Evolutionary conservation across 495 filamentous ascomycete genomes (phyloP).

Genomic region (Talaromyces ruber): DNA sequence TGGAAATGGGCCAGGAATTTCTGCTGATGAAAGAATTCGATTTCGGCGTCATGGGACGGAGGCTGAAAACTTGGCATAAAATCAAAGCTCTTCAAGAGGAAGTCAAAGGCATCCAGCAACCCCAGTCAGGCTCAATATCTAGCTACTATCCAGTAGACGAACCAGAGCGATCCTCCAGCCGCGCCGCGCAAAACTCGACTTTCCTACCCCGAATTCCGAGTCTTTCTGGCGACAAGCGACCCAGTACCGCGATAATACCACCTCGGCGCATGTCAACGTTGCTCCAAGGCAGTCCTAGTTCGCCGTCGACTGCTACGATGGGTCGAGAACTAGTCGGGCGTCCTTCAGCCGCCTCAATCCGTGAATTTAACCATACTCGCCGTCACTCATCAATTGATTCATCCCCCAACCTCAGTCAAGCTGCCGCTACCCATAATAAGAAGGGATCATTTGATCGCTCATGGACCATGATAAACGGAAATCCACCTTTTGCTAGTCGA

Average conservation of each 20-base stretch:
- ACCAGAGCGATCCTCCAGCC: conserved; percentile 28
- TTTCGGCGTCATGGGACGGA: conserved; percentile 78
- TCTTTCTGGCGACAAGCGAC: conserved; percentile 33
- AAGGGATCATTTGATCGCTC: conserved; percentile 81
- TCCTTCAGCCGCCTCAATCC: conserved; percentile 76
- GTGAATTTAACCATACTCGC: conserved; percentile 76
- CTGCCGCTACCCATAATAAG: conserved; percentile 53
- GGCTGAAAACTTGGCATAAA: conserved; percentile 92
- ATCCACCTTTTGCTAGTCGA: conserved; percentile 18
- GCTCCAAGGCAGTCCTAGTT: conserved; percentile 7
- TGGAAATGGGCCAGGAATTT: conserved; percentile 91
- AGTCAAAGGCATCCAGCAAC: conserved; percentile 38
- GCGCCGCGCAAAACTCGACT: conserved; percentile 29
- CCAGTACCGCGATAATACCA: neutral
- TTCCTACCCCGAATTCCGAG: conserved; percentile 55
- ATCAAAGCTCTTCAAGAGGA: conserved; percentile 85
- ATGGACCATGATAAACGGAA: conserved; percentile 67
- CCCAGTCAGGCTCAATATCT: conserved; percentile 19
- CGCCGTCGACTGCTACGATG: conserved; percentile 34
- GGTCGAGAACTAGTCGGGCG: conserved; percentile 48
- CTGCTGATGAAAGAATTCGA: conserved; percentile 93
- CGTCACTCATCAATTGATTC: conserved; percentile 78
- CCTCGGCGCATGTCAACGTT: conserved; percentile 5
- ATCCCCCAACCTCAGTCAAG: conserved; percentile 19
- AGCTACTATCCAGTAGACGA: conserved; percentile 25